Base-by-base conservation (phyloP, 2,329 filamentous ascomycete species). In the Fusarium sublunatum region DNA sequence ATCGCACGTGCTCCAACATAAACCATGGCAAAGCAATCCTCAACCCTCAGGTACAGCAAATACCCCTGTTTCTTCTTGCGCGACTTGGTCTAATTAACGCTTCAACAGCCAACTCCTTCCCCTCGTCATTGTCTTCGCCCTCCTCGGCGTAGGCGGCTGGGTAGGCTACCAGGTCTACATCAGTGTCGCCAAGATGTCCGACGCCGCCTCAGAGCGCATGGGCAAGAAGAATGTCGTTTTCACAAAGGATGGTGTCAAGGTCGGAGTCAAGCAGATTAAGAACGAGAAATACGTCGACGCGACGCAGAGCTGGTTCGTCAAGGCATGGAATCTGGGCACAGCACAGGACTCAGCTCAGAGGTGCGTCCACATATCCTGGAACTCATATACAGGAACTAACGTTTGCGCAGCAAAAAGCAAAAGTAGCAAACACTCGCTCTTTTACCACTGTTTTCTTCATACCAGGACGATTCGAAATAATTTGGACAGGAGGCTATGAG, bases 141-240 rank as follows among this genome's bases (percentile, higher is more conserved):
- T 91, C 71, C 73, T 91, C 26, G 82, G 76, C 61, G 82, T 79
- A 51, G 74, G 83, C 41, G 88, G 82, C 53, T 91, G 86, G 77
- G 80, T 93, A 55, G 84, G 85, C 59, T 92, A 92, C 76, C 88
- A 91, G 59, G 83, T 93, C 74, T 93, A 90, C 77, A 76, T 90
- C 51, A 87, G 87, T 76, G 82, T 85, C 52, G 82, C 81, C 76
- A 83, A 90, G 74, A 88, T 93, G 69, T 83, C 86, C 59, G 80
- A 86, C 58, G 82, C 85, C 56, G 89, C 90, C 42, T 85, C 83
- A 44, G 82, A 89, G 76, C 86, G 86, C 72, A 90, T 93, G 85
- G 87, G 88, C 74, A 86, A 86, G 78, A 91, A 90, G 79, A 90
- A 93, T 73, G 85, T 93, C 53, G 81, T 87, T 36, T 90, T 92